A percentile compares a stretch with the other conserved stretches of the same genome.
Conservation (phyloP, 768 basidiomycete genomes). For the Boletus barrowsii region DNA sequence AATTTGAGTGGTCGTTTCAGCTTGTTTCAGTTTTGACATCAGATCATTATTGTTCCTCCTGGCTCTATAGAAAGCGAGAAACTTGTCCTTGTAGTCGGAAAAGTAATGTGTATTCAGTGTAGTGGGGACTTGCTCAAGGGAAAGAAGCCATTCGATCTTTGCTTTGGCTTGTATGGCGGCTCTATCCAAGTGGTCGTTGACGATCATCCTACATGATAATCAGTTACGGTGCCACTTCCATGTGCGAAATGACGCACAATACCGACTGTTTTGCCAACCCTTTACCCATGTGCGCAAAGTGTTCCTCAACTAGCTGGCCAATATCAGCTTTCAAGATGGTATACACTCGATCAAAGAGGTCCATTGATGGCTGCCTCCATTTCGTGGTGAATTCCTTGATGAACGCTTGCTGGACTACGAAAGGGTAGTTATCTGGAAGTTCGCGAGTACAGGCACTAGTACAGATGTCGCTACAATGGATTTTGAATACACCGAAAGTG, state of each 20-base stretch:
- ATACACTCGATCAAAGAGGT: slow-evolving; percentile 41
- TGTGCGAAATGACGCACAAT: slow-evolving; percentile 28
- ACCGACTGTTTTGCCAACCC: slow-evolving; percentile 49
- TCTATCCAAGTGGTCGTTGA: slow-evolving; percentile 46
- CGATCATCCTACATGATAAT: slow-evolving; percentile 34
- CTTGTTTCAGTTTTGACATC: background rate
- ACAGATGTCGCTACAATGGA: background rate
- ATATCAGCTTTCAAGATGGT: slow-evolving; percentile 37
- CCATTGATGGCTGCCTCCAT: slow-evolving; percentile 46
- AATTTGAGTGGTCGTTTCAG: background rate
- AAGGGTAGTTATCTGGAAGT: slow-evolving; percentile 62
- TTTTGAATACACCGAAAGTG: background rate
- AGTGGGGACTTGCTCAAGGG: slow-evolving; percentile 44
- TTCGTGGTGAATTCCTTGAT: slow-evolving; percentile 41
- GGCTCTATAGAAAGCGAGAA: slow-evolving; percentile 46
- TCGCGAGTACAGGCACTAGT: slow-evolving; percentile 55
- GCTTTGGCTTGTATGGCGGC: slow-evolving; percentile 38
- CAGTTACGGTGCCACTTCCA: background rate
- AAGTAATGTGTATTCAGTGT: slow-evolving; percentile 50
- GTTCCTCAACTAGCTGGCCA: slow-evolving; percentile 37
- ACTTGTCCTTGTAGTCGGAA: slow-evolving; percentile 45
- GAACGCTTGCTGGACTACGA: slow-evolving; percentile 50
- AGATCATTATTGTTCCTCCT: slow-evolving; percentile 6
- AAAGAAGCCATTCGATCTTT: slow-evolving; percentile 45
- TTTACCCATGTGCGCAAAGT: slow-evolving; percentile 51